phyloP scores from a whole-genome alignment of 192 early-diverging fungal genomes.

The Jimgerdemannia lactiflua region DNA sequence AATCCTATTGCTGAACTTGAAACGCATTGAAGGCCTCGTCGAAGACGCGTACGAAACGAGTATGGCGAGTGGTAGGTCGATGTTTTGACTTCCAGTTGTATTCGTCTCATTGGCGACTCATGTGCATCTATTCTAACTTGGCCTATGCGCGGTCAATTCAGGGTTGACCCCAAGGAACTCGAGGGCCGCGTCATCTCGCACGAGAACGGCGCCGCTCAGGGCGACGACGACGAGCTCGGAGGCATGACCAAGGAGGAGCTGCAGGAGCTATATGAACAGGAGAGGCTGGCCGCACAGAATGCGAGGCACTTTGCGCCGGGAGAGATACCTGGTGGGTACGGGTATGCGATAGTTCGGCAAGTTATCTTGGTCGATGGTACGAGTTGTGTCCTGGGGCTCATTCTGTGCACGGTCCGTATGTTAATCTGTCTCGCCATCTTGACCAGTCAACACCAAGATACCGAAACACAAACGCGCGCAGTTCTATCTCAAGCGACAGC shows the following conservation, averaged over 20 bases:
- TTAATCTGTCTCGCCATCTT: slow-evolving; percentile 16
- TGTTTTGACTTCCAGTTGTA: neutral
- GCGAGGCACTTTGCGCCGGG: slow-evolving; percentile 51
- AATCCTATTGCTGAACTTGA: slow-evolving; percentile 9
- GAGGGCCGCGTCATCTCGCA: slow-evolving; percentile 58
- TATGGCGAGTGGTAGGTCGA: slow-evolving; percentile 56
- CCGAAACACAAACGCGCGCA: slow-evolving; percentile 30
- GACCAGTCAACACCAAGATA: slow-evolving; percentile 23
- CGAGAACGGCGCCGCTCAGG: slow-evolving; percentile 18
- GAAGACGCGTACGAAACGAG: slow-evolving; percentile 58
- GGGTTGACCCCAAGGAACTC: slow-evolving; percentile 55
- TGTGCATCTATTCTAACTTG: neutral
- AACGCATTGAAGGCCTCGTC: slow-evolving; percentile 33
- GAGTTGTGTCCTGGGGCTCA: too few species aligned
- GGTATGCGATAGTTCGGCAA: neutral
- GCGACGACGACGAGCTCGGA: slow-evolving; percentile 21
- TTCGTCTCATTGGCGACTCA: neutral
- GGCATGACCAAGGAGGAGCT: slow-evolving; percentile 44
- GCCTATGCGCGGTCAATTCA: slow-evolving; percentile 3
- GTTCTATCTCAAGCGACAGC: slow-evolving; percentile 15
- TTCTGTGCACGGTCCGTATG: neutral
- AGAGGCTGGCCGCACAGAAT: slow-evolving; percentile 45
- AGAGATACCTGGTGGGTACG: neutral
- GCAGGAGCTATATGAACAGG: slow-evolving; percentile 39
- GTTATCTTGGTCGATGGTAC: neutral